A percentile compares a stretch with the other conserved stretches of the same genome.
Evolutionary conservation across 257 asterid genomes (phyloP).

Genomic region (Solanum boliviense): DNA sequence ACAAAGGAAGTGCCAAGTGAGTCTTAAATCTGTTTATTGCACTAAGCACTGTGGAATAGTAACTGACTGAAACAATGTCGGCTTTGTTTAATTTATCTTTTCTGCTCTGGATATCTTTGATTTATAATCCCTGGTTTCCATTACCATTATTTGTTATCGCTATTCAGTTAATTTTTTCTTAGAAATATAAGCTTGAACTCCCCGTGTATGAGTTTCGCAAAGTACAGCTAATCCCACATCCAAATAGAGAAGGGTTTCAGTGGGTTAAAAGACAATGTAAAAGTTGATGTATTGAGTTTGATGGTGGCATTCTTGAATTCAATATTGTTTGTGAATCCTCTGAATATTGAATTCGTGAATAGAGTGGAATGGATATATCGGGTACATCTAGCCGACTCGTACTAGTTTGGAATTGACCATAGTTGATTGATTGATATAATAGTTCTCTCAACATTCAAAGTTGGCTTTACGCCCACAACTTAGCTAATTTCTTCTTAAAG

Average conservation of each 20-base stretch:
- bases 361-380: not conserved
- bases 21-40: slow-evolving; percentile 10
- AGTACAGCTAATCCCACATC: not conserved
- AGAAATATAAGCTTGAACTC: not conserved
- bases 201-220: not conserved
- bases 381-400: not conserved
- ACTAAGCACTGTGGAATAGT: not conserved
- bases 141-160: not conserved
- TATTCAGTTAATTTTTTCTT: not conserved
- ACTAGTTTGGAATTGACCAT: not conserved
- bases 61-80: not conserved
- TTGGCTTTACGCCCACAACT: not conserved
- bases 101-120: not conserved
- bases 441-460: not conserved
- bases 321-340: not conserved
- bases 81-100: not conserved
- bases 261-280: not conserved
- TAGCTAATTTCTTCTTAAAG: not conserved
- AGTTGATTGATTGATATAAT: not conserved
- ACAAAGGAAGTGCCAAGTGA: slow-evolving; percentile 67
- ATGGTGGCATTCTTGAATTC: not conserved
- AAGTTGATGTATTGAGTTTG: not conserved
- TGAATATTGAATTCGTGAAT: not conserved
- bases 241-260: not conserved
- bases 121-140: not conserved